These are phyloP conservation scores for Ampelomyces quisqualis DNA, from an alignment of 2,329 filamentous ascomycete species.

Conservation along the genomic window DNA sequence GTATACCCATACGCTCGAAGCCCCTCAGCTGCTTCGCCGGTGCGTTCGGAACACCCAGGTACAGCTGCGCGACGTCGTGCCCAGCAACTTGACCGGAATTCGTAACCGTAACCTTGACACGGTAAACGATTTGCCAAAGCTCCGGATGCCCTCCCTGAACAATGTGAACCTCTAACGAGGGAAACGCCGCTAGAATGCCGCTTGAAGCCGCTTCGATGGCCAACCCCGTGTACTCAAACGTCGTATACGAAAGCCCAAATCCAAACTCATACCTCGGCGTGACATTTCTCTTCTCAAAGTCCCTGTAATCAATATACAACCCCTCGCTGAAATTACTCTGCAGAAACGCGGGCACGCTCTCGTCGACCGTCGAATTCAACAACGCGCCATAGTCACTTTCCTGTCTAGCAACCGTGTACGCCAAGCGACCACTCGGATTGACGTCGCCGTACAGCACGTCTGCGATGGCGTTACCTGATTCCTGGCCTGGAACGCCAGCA, in stretches of 20 bases:
- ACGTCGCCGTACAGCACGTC: conserved; percentile 78
- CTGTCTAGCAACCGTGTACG: conserved; percentile 74
- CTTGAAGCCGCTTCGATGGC: conserved; percentile 55
- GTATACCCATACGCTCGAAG: conserved; percentile 69
- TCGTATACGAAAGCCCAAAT: conserved; percentile 72
- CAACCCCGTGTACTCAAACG: conserved; percentile 68
- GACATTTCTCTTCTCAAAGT: conserved; percentile 65
- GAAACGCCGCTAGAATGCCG: conserved; percentile 17
- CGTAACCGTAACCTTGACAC: conserved; percentile 63
- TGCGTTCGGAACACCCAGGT: conserved; percentile 66
- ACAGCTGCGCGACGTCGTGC: conserved; percentile 71
- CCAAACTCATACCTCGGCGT: conserved; percentile 78
- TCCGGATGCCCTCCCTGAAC: conserved; percentile 42
- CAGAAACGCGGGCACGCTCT: conserved; percentile 61
- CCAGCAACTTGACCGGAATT: conserved; percentile 67
- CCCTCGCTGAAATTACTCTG: conserved; percentile 75
- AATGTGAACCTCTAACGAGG: conserved; percentile 13
- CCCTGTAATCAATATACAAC: conserved; percentile 76
- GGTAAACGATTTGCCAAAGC: conserved; percentile 68
- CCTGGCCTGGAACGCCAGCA: conserved; percentile 77
- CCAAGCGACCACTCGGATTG: conserved; percentile 71
- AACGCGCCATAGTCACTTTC: conserved; percentile 67
- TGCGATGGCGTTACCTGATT: conserved; percentile 72
- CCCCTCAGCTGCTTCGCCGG: conserved; percentile 65
- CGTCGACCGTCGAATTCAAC: conserved; percentile 47